These are phyloP conservation scores for Tulasnella sp. DNA, from an alignment of 768 basidiomycete genomes.

Conservation along the genomic window DNA sequence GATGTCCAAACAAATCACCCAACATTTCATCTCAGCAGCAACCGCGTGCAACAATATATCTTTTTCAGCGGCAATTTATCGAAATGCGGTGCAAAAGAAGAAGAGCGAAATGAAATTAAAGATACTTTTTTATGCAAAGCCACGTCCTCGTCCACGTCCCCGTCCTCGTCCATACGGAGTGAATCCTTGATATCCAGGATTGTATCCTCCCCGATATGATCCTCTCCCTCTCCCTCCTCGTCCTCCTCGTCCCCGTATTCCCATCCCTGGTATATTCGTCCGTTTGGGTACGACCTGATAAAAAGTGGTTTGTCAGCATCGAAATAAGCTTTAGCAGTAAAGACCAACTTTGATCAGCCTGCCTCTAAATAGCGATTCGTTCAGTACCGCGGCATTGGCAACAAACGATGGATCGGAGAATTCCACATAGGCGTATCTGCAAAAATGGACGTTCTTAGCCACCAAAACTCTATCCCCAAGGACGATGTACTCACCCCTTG, in stretches of 20 bases:
- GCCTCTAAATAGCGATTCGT: constrained; percentile 91
- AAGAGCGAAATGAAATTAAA: too few relatives aligned
- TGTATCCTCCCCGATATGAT: constrained; percentile 47
- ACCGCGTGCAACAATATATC: too few relatives aligned
- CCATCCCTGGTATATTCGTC: constrained; percentile 90
- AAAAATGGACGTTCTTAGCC: not conserved
- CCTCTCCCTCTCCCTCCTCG: constrained; percentile 42
- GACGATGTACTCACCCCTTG: constrained; percentile 57
- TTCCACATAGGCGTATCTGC: constrained; percentile 94
- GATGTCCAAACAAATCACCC: too few relatives aligned
- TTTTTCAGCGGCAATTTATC: too few relatives aligned
- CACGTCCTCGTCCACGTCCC: constrained; percentile 31
- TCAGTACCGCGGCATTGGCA: constrained; percentile 80
- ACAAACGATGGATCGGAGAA: constrained; percentile 89
- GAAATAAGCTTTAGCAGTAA: constrained; percentile 2
- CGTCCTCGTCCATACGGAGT: constrained; percentile 52
- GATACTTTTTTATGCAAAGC: too few relatives aligned
- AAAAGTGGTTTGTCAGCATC: not conserved
- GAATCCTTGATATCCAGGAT: constrained; percentile 40
- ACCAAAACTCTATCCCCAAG: not conserved
- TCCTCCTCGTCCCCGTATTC: constrained; percentile 59
- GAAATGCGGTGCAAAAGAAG: too few relatives aligned
- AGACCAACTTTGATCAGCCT: constrained; percentile 72
- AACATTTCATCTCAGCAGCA: too few relatives aligned
- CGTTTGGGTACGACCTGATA: constrained; percentile 83